Base-by-base conservation (phyloP, 331 rosid species). In the Spiraea crenata region DNA sequence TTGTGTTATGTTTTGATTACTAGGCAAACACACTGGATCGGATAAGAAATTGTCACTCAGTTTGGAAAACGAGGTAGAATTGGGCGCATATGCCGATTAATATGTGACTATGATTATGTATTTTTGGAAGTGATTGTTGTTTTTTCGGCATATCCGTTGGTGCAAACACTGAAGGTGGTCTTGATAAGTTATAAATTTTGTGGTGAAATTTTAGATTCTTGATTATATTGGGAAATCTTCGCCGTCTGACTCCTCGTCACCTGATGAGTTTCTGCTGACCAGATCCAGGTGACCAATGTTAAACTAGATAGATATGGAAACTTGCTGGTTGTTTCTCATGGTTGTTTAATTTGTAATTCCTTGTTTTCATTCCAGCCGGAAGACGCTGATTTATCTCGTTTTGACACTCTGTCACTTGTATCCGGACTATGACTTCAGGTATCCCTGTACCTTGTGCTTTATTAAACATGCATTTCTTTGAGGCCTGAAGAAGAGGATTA, bases 371-470 rank as follows among this genome's bases (percentile, higher is more conserved):
- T 88, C 71, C 93, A 95, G 99, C 83, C 97, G 96, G 76, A 95
- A 82, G 85, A 95, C 99, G 57, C 79, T 91, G 93, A 83, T 95
- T 76, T 91, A 89, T 91, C 86, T 95, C 64, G 88, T 95, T 76
- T 92, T 95, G 75, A 84, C 97, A 1, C 95, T 95, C 79, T 86
- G 82, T 82, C 99, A 95, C 78, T 77, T 95, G 88, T 91, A 91
- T 82, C 97, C 96, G 6, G 99, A 95, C 83, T 87, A 91, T 56
- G 96, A 95, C 83, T 89, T 95, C 99, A 95, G 99, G 99, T 93
- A 87, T 78, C 82, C 79, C 55, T 62, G 86, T 84, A 68, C 80
- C 82, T 69, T 79, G 72, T 74, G 74, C 57, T 73, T 67, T 48
- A 60, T 69, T 51, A 65, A 71, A 50, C 81, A 52, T 37, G 44